phyloP scores from a whole-genome alignment of 1,284 basidiomycete species.

The Inonotus obliquus region DNA sequence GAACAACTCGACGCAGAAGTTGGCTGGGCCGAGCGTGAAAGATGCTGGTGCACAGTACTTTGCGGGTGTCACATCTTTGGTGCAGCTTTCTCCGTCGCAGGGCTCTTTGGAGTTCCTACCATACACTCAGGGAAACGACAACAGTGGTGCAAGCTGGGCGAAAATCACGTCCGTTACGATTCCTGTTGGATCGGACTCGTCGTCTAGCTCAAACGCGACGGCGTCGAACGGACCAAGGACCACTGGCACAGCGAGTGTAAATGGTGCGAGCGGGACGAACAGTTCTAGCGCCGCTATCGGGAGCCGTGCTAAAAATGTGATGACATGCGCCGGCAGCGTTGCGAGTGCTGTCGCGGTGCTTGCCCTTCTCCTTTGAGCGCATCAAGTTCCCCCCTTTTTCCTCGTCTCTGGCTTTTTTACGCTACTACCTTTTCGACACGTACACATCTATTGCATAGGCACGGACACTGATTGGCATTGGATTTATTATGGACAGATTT shows the following conservation, averaged over 20 bases:
- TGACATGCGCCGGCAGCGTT: not conserved
- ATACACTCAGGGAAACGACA: constrained; percentile 44
- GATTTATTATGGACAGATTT: no score
- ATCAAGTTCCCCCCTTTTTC: not conserved
- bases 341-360: constrained; percentile 1
- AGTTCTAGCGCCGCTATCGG: constrained; percentile 3
- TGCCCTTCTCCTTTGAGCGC: not conserved
- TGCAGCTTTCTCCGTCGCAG: constrained; percentile 63
- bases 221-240: not conserved
- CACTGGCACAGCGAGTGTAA: not conserved
- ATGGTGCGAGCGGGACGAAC: not conserved
- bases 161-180: constrained; percentile 33
- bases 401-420: no score
- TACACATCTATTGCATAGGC: no score
- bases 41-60: constrained; percentile 70
- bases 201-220: constrained; percentile 7
- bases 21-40: constrained; percentile 63
- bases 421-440: no score
- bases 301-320: not conserved
- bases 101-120: constrained; percentile 69
- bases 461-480: no score
- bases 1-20: constrained; percentile 72
- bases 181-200: not conserved
- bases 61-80: constrained; percentile 61
- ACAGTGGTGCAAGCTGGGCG: constrained; percentile 48